Conservation (phyloP, 495 filamentous ascomycete species). For the Viridothelium virens region DNA sequence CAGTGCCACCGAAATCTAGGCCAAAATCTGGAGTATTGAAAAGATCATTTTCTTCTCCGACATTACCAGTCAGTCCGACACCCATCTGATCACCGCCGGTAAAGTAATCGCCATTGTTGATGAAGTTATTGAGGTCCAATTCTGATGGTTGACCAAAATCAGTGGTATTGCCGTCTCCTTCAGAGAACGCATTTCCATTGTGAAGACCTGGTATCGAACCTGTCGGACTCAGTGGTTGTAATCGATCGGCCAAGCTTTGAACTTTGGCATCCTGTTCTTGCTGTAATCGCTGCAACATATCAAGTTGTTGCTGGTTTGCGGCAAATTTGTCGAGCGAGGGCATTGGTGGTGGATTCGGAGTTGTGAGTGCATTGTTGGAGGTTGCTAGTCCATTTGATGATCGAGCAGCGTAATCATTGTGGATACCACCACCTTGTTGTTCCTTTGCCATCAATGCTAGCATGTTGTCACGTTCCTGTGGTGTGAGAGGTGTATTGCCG, state of each 20-base stretch:
- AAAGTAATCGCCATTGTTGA: constrained; percentile 29
- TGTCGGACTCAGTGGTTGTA: constrained; percentile 71
- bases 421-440: constrained; percentile 20
- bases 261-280: constrained; percentile 64
- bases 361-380: constrained; percentile 50
- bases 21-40: background rate
- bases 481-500: constrained; percentile 60
- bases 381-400: constrained; percentile 26
- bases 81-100: constrained; percentile 8
- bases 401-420: constrained; percentile 18
- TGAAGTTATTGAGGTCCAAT: constrained; percentile 32
- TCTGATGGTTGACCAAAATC: constrained; percentile 24
- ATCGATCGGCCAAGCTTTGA: constrained; percentile 56
- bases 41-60: background rate
- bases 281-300: constrained; percentile 64
- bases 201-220: constrained; percentile 70
- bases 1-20: constrained; percentile 19
- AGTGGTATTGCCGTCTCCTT: constrained; percentile 28
- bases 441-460: constrained; percentile 67
- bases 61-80: background rate
- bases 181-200: constrained; percentile 43
- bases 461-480: constrained; percentile 71
- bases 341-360: constrained; percentile 52
- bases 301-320: constrained; percentile 59
- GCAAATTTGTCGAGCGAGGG: constrained; percentile 49